Evolutionary conservation across 2,329 filamentous ascomycete species (phyloP).

Genomic region (Tolypocladium inflatum): DNA sequence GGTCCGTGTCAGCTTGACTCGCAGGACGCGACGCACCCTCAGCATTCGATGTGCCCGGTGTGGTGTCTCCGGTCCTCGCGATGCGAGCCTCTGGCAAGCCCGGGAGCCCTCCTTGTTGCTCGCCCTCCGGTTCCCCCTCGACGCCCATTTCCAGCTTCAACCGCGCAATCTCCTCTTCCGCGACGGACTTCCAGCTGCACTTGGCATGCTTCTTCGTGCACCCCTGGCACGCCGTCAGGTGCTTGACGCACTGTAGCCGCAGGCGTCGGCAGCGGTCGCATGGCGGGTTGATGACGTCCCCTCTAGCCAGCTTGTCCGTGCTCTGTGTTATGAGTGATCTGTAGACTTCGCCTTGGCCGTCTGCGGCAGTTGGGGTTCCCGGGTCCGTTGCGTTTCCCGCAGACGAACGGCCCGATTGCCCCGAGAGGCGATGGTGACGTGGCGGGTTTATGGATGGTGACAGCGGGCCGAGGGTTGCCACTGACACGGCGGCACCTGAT

Average conservation of each 20-base stretch:
- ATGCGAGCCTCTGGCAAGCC: not conserved
- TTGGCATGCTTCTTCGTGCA: constrained; percentile 88
- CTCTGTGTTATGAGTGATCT: constrained; percentile 57
- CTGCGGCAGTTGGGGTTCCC: constrained; percentile 9
- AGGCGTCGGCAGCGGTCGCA: constrained; percentile 77
- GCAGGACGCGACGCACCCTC: constrained; percentile 2
- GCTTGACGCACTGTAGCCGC: constrained; percentile 74
- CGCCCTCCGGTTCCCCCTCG: not conserved
- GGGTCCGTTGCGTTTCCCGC: constrained; percentile 14
- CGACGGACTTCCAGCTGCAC: constrained; percentile 77
- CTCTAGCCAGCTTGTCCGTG: constrained; percentile 66
- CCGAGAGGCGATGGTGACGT: constrained; percentile 9
- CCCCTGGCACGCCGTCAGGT: constrained; percentile 75
- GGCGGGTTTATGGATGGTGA: constrained; percentile 15
- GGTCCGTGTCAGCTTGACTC: constrained; percentile 6
- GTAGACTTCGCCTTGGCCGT: constrained; percentile 21
- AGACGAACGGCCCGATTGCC: constrained; percentile 5
- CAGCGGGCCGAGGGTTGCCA: constrained; percentile 12
- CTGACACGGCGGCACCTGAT: constrained; percentile 15
- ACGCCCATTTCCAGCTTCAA: constrained; percentile 18
- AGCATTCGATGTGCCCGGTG: not conserved
- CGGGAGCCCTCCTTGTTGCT: constrained; percentile 7
- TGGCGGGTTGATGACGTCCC: constrained; percentile 67
- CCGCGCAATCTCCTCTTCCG: constrained; percentile 51
- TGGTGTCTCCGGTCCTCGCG: not conserved